Evolutionary conservation across 257 asterid species (phyloP), one percentile per base, ranked within the genome.

Genomic region (Gentiana macrophylla): DNA sequence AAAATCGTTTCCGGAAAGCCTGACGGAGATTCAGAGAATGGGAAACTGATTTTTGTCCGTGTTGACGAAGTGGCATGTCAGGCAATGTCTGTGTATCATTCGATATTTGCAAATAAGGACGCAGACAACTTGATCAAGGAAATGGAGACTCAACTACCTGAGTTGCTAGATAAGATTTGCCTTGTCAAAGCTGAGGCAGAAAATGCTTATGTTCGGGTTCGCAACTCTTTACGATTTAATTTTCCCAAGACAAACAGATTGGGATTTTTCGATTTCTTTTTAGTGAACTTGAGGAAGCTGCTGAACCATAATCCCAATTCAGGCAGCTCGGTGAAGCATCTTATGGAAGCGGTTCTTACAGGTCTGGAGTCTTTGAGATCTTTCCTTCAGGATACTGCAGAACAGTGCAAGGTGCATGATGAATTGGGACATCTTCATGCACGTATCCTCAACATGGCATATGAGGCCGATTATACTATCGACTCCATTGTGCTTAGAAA

Each of bases 201-300:
- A 5, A 32, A 64, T 37, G 37, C 12, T 0, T 37, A 33, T 34
- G 41, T 60, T 13, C 56, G 4, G 12, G 32, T 33, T 64, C 58
- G 58, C 3, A 9, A 12, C 4, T 32, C 38, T 41, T 4, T 10
- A 2, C 4, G 9, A 4, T 41, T 1, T 55, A 32, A n/a, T 51
- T 56, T 57, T 13, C 69, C 69, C 3, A 35, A 3, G 59, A 51
- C 59, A 11, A 24, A 37, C n/a, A 24, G 6, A 2, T 12, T 57
- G 12, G 49, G 59, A 5, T 65, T 57, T 35, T 2, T 57, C 15
- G 53, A 57, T 24, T 24, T 24, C 24, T 24, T 24, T 24, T 24
- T 24, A 24, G 35, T 4, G 5, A 57, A 65, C 56, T 10, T 65
- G 7, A 24, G 15, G 35, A 48, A 56, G 41, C 53, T 57, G 63